These are phyloP conservation scores for Aspergillus sp. DNA, from an alignment of 2,329 filamentous ascomycete species.

Conservation along the genomic window DNA sequence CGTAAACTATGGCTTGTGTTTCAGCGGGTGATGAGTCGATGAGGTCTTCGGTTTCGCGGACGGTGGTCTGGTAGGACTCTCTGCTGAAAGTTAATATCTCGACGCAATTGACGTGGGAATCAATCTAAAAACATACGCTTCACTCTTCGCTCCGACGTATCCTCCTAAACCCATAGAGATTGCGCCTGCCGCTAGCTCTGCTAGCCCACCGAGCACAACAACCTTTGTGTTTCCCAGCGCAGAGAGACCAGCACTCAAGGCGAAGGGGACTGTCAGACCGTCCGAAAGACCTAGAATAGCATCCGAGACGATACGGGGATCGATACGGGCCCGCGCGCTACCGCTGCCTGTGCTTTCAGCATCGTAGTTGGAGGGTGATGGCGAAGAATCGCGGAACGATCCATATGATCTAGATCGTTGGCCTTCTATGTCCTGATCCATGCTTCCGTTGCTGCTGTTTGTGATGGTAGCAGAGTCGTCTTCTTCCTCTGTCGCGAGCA, in stretches of 20 bases:
- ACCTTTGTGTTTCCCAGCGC: conserved; percentile 63
- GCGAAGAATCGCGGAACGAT: conserved; percentile 30
- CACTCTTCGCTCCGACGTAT: conserved; percentile 61
- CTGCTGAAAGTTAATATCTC: conserved; percentile 19
- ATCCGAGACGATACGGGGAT: conserved; percentile 52
- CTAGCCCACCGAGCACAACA: conserved; percentile 71
- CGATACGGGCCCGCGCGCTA: conserved; percentile 35
- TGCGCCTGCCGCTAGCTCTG: conserved; percentile 72
- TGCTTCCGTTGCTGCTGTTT: conserved; percentile 22
- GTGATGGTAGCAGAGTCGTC: conserved; percentile 16
- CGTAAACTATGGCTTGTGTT: conserved; percentile 40
- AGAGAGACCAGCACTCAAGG: conserved; percentile 68
- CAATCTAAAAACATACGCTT: conserved; percentile 41
- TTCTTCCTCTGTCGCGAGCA: conserved; percentile 24
- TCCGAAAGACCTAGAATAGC: conserved; percentile 75
- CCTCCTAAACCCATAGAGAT: conserved; percentile 80
- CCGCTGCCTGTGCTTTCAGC: conserved; percentile 20
- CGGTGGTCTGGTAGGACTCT: conserved; percentile 47
- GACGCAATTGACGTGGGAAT: not conserved
- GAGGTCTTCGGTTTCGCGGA: conserved; percentile 43
- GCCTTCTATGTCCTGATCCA: conserved; percentile 33
- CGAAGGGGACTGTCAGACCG: conserved; percentile 76
- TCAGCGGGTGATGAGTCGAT: conserved; percentile 38
- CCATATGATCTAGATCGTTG: conserved; percentile 34
- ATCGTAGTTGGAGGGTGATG: conserved; percentile 21